A percentile compares a stretch with the other conserved stretches of the same genome.
These are phyloP conservation scores for Phytopythium delawarense DNA, from an alignment of 352 stramenopile species.

Conservation along the genomic window DNA sequence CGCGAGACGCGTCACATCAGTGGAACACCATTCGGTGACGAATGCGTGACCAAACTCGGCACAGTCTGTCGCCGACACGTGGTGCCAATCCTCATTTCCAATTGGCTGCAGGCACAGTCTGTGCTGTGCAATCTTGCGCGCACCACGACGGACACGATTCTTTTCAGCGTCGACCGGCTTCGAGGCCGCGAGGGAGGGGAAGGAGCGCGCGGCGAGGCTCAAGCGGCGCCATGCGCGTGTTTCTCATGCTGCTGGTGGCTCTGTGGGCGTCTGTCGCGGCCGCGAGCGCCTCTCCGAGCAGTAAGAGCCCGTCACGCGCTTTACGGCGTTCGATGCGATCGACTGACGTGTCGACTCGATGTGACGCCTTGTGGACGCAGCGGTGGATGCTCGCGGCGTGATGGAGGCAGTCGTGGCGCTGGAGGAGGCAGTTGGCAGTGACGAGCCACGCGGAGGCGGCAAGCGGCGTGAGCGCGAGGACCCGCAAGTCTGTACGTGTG, in stretches of 20 bases:
- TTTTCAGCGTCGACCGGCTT: background rate
- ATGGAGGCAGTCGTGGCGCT: constrained; percentile 19
- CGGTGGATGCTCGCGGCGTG: background rate
- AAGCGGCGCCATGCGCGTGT: background rate
- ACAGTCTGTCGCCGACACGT: background rate
- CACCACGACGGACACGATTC: background rate
- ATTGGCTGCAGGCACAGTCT: background rate
- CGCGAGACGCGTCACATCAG: background rate
- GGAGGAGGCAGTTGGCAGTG: constrained; percentile 10
- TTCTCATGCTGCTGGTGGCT: background rate
- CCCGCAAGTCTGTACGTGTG: constrained; percentile 30
- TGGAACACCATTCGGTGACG: constrained; percentile 1
- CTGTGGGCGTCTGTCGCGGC: background rate
- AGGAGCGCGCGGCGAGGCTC: background rate
- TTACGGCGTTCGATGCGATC: background rate
- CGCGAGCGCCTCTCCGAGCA: background rate
- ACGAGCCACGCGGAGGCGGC: constrained; percentile 6
- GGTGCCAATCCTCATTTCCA: background rate
- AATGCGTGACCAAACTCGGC: background rate
- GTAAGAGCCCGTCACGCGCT: too few species aligned
- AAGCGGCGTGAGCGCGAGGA: constrained; percentile 5
- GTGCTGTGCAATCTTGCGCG: background rate
- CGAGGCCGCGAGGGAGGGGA: background rate
- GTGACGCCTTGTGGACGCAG: background rate
- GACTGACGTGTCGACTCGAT: background rate